Evolutionary conservation across 257 asterid genomes (phyloP).

Genomic region (Osmanthus fragrans): DNA sequence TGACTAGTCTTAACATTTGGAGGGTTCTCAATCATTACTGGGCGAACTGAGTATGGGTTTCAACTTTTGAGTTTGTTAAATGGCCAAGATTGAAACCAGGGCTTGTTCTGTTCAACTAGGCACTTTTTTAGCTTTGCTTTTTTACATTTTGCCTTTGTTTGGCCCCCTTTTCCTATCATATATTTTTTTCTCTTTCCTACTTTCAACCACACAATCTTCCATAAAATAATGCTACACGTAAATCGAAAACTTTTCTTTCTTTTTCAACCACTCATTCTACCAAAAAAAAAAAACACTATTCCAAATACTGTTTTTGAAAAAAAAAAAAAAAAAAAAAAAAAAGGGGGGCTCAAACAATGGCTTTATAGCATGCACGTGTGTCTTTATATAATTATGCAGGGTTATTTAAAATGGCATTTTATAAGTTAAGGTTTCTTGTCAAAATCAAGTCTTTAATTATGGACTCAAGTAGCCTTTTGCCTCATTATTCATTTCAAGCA

Average conservation of each 20-base stretch:
- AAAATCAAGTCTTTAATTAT: neutral
- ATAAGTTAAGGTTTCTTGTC: neutral
- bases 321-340: no score
- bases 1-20: neutral
- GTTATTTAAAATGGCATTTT: neutral
- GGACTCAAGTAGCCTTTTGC: neutral
- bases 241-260: no score
- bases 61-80: neutral
- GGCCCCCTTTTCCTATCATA: no score
- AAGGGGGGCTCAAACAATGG: no score
- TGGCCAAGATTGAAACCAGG: neutral
- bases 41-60: neutral
- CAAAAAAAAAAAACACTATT: no score
- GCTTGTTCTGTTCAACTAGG: neutral
- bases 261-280: no score
- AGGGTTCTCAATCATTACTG: neutral
- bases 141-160: no score
- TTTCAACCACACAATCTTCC: no score
- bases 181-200: no score
- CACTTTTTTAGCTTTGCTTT: neutral
- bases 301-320: no score
- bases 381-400: neutral
- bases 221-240: no score
- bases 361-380: neutral
- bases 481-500: neutral